Percentiles rank a stretch among this genome's conserved stretches.
phyloP scores from a whole-genome alignment of 2,329 filamentous ascomycete species.

The Parastagonospora nodorum region DNA sequence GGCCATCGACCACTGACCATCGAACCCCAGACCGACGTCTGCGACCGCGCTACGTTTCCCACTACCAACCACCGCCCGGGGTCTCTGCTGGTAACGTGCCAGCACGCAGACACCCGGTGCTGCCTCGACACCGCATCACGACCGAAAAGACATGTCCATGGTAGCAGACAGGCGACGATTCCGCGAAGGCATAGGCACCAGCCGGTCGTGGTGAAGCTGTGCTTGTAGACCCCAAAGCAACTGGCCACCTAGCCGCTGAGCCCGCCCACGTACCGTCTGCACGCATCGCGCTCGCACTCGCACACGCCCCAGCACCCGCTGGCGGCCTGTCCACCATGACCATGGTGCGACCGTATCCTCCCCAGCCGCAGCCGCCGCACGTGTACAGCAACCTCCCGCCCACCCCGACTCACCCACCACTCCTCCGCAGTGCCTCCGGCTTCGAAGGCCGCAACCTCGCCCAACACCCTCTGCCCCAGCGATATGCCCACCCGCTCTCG shows the following conservation, averaged over 20 bases:
- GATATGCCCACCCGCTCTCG: constrained; percentile 48
- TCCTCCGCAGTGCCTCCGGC: constrained; percentile 32
- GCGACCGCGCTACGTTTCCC: constrained; percentile 7
- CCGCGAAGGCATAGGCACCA: constrained; percentile 51
- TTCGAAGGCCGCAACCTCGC: constrained; percentile 28
- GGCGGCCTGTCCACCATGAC: constrained; percentile 39
- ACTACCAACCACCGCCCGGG: constrained; percentile 19
- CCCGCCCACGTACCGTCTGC: no score
- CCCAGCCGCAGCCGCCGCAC: constrained; percentile 38
- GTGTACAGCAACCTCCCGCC: constrained; percentile 32
- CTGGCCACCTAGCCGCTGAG: no score
- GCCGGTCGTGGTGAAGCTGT: constrained; percentile 46
- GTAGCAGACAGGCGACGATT: constrained; percentile 44
- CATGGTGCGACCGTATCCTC: constrained; percentile 45
- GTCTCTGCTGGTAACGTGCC: constrained; percentile 36
- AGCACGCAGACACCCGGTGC: constrained; percentile 26
- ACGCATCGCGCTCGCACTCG: neutral
- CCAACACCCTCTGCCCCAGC: constrained; percentile 37
- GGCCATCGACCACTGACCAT: neutral
- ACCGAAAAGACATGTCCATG: constrained; percentile 45
- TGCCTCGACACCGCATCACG: constrained; percentile 9
- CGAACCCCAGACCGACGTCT: constrained; percentile 6
- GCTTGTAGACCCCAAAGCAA: constrained; percentile 3
- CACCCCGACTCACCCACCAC: constrained; percentile 28
- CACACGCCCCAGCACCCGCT: constrained; percentile 6